Evolutionary conservation across 2,329 filamentous ascomycete species (phyloP).

Genomic region (Pezicula radicicola): DNA sequence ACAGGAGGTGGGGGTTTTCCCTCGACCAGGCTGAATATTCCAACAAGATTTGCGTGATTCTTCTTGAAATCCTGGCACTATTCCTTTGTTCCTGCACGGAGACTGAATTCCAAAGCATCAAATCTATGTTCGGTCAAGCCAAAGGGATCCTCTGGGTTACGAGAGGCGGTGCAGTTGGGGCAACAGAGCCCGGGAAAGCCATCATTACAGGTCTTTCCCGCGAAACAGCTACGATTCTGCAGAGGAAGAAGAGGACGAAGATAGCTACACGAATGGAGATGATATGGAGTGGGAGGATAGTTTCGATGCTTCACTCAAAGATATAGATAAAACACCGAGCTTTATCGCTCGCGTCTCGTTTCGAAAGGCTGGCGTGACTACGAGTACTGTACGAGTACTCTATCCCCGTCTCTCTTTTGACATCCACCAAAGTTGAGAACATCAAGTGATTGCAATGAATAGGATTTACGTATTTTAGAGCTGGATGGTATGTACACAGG

Average conservation of each 20-base stretch:
- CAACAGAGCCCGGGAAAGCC: slow-evolving; percentile 17
- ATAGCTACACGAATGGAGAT: slow-evolving; percentile 46
- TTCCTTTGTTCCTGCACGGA: slow-evolving; percentile 37
- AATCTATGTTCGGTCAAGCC: background rate
- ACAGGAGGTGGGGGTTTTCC: too few relatives aligned
- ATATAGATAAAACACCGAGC: slow-evolving; percentile 94
- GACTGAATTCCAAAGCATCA: slow-evolving; percentile 29
- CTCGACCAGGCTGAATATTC: background rate
- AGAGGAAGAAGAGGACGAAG: slow-evolving; percentile 70
- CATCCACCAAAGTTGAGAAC: too few relatives aligned
- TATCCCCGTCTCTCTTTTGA: too few relatives aligned
- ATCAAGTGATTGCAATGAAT: too few relatives aligned
- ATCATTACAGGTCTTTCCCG: background rate
- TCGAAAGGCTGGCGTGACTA: too few relatives aligned
- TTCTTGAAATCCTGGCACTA: slow-evolving; percentile 1
- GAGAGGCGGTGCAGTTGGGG: slow-evolving; percentile 6
- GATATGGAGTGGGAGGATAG: slow-evolving; percentile 70
- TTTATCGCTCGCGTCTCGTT: too few relatives aligned
- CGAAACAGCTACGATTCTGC: slow-evolving; percentile 88
- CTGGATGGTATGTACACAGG: too few relatives aligned
- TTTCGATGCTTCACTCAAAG: slow-evolving; percentile 92
- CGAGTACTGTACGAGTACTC: too few relatives aligned
- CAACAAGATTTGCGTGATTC: background rate
- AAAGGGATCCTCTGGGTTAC: slow-evolving; percentile 3
- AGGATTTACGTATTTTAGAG: too few relatives aligned